Percentiles rank a stretch among this genome's conserved stretches.
Conservation (phyloP, 1,139 yeast species). For the Zygosaccharomyces pseudobailii region DNA sequence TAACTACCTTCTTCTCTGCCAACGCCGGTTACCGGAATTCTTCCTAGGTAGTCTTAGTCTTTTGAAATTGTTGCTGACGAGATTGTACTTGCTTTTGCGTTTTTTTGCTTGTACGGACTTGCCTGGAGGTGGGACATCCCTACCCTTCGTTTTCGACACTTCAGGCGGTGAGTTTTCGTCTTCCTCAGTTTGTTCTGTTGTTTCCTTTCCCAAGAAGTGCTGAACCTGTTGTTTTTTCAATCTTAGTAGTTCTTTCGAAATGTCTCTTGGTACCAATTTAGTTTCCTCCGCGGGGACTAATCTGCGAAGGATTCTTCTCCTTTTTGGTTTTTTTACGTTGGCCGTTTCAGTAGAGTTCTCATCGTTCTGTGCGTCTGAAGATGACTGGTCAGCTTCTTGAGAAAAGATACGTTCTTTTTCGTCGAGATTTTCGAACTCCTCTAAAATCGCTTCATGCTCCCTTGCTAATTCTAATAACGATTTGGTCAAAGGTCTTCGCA, state of each 20-base stretch:
- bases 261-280: conserved; percentile 13
- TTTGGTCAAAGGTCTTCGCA: conserved; percentile 27
- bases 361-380: conserved; percentile 4
- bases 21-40: conserved; percentile 17
- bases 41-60: conserved; percentile 30
- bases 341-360: conserved; percentile 7
- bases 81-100: conserved; percentile 30
- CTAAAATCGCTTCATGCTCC: conserved; percentile 23
- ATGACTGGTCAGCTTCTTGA: conserved; percentile 7
- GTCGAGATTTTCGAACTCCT: conserved; percentile 18
- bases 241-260: conserved; percentile 27
- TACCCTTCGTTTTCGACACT: conserved; percentile 1
- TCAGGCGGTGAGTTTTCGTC: conserved; percentile 5
- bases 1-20: conserved; percentile 17
- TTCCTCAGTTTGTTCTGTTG: conserved; percentile 7
- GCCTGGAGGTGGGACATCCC: no score
- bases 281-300: conserved; percentile 7
- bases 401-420: conserved; percentile 8
- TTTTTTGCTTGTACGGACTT: conserved; percentile 9
- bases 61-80: conserved; percentile 35
- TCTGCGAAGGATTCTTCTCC: conserved; percentile 19
- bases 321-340: conserved; percentile 9
- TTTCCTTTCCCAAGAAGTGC: conserved; percentile 18
- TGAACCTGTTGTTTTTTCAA: conserved; percentile 26
- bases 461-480: conserved; percentile 25